Evolutionary conservation across 1,139 yeast species (phyloP).

Genomic region (Diutina catenulata): DNA sequence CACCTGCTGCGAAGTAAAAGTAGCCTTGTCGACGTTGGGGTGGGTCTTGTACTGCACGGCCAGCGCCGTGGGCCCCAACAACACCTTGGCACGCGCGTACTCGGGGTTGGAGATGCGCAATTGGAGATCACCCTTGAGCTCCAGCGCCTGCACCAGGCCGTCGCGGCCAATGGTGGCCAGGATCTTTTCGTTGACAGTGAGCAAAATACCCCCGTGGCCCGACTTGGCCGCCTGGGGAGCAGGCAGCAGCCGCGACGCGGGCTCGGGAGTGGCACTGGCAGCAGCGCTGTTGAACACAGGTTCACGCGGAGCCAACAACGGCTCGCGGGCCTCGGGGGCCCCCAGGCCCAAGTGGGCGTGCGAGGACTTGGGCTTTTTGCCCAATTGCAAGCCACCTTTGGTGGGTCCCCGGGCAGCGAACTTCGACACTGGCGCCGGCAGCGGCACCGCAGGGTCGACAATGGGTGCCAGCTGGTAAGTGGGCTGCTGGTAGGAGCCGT

Average conservation of each 20-base stretch:
- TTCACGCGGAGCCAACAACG: slow-evolving; percentile 7
- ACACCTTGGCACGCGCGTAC: slow-evolving; percentile 53
- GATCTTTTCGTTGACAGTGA: slow-evolving; percentile 67
- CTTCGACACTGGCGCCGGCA: not conserved
- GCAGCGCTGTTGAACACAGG: slow-evolving; percentile 8
- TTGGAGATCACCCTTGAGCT: slow-evolving; percentile 85
- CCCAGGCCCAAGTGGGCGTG: slow-evolving; percentile 18
- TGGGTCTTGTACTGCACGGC: slow-evolving; percentile 80
- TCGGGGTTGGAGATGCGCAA: slow-evolving; percentile 69
- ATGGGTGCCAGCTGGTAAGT: slow-evolving; percentile 3
- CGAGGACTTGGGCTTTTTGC: slow-evolving; percentile 35
- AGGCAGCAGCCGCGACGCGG: slow-evolving; percentile 9
- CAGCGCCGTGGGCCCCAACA: slow-evolving; percentile 27
- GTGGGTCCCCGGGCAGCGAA: slow-evolving; percentile 22
- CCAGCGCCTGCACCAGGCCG: slow-evolving; percentile 64
- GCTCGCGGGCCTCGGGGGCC: slow-evolving; percentile 21
- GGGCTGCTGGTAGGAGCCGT: slow-evolving; percentile 16
- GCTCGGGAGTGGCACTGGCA: slow-evolving; percentile 17
- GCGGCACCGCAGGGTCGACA: slow-evolving; percentile 1
- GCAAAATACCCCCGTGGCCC: slow-evolving; percentile 65
- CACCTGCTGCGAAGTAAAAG: slow-evolving; percentile 44
- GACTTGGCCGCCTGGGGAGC: slow-evolving; percentile 18
- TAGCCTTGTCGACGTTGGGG: slow-evolving; percentile 81
- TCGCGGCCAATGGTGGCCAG: slow-evolving; percentile 75
- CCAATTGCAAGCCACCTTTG: slow-evolving; percentile 61